These are phyloP conservation scores for Thermothielavioides terrestris DNA, from an alignment of 495 filamentous ascomycete species.

Conservation along the genomic window DNA sequence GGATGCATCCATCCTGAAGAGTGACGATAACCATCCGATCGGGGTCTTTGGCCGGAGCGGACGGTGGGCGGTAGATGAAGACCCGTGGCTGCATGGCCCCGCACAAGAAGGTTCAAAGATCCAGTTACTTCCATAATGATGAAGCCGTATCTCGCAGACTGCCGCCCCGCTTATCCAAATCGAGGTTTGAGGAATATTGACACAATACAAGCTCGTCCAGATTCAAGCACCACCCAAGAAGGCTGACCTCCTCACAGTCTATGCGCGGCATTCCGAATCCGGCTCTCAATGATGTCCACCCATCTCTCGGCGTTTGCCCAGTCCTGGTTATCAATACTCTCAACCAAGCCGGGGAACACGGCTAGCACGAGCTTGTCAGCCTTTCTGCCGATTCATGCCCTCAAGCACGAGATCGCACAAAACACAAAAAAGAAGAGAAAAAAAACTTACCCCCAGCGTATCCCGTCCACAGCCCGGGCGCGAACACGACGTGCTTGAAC, in stretches of 20 bases:
- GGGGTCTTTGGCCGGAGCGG: no score
- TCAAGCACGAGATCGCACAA: no score
- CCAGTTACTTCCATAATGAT: no score
- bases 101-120: no score
- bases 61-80: no score
- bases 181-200: no score
- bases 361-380: slow-evolving; percentile 24
- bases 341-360: slow-evolving; percentile 78
- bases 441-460: slow-evolving; percentile 57
- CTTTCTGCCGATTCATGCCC: not conserved
- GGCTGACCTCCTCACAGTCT: slow-evolving; percentile 15
- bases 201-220: no score
- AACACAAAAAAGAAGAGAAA: not conserved
- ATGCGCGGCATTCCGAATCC: slow-evolving; percentile 54
- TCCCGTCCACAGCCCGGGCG: slow-evolving; percentile 80
- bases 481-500: slow-evolving; percentile 92
- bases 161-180: no score
- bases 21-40: no score
- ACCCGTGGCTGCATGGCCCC: no score
- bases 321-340: slow-evolving; percentile 70
- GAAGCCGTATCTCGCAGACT: no score
- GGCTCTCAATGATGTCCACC: slow-evolving; percentile 69
- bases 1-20: no score
- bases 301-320: slow-evolving; percentile 64
- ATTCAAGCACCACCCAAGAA: not conserved